Conservation (phyloP, 495 filamentous ascomycete species). For the Daldinia childiae region DNA sequence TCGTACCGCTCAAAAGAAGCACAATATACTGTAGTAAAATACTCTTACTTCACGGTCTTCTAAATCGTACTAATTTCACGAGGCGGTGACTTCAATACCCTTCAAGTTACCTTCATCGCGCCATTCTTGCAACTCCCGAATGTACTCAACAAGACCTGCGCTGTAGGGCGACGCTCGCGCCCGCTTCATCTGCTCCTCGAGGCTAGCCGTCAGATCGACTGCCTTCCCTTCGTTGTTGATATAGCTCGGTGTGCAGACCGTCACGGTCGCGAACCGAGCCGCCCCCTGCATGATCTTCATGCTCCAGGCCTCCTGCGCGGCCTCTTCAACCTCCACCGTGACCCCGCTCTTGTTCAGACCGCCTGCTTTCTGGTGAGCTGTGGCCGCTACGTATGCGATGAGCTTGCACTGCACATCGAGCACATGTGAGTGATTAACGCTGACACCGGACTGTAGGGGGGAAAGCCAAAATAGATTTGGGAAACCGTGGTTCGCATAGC, state of each 20-base stretch:
- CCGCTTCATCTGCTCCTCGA: conserved; percentile 46
- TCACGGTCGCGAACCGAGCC: conserved; percentile 48
- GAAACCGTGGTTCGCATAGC: conserved; percentile 55
- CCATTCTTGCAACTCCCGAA: conserved; percentile 53
- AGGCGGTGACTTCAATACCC: conserved; percentile 28
- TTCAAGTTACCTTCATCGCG: conserved; percentile 45
- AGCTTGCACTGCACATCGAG: conserved; percentile 54
- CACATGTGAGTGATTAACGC: conserved; percentile 54
- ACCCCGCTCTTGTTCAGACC: conserved; percentile 28
- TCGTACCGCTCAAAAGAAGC: background rate
- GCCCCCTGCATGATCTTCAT: conserved; percentile 53
- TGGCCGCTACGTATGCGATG: conserved; percentile 57
- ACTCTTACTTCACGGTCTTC: background rate
- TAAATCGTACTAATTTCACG: background rate
- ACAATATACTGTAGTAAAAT: background rate
- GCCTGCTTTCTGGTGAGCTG: conserved; percentile 50
- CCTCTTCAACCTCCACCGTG: conserved; percentile 54
- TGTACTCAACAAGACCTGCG: conserved; percentile 48
- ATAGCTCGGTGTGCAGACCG: conserved; percentile 67
- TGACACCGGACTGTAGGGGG: conserved; percentile 50
- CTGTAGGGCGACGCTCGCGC: conserved; percentile 36
- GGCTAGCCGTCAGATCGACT: conserved; percentile 25
- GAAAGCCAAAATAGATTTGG: conserved; percentile 64
- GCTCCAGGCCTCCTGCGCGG: conserved; percentile 60
- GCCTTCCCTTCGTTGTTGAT: conserved; percentile 59